These are phyloP conservation scores for Kodamaea ohmeri DNA, from an alignment of 1,139 yeast genomes.

Conservation along the genomic window DNA sequence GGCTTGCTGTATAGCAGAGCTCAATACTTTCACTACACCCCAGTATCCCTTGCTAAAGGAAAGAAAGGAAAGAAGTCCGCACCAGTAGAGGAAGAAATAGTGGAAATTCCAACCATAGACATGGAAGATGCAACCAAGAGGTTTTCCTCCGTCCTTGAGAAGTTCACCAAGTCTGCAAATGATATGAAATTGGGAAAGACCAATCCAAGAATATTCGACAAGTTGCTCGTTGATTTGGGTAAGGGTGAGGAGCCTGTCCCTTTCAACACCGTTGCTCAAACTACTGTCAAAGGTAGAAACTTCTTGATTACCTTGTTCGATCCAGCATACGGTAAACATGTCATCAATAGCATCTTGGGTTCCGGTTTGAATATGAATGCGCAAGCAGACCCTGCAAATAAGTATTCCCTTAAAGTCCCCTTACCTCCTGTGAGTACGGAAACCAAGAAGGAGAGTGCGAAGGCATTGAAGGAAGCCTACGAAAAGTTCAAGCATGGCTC, in stretches of 20 bases:
- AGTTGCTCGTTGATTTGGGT: conserved; percentile 51
- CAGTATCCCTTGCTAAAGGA: conserved; percentile 11
- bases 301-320: conserved; percentile 79
- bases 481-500: conserved; percentile 62
- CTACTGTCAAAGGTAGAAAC: conserved; percentile 63
- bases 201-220: conserved; percentile 64
- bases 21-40: background rate
- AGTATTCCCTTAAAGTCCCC: conserved; percentile 70
- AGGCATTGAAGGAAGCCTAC: conserved; percentile 57
- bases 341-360: conserved; percentile 67
- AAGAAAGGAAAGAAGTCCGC: conserved; percentile 17
- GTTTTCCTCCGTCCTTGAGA: conserved; percentile 49
- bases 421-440: conserved; percentile 77
- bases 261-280: conserved; percentile 69
- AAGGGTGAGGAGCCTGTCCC: conserved; percentile 37
- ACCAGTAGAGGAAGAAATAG: conserved; percentile 17
- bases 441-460: conserved; percentile 55
- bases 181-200: conserved; percentile 68
- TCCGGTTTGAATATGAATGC: conserved; percentile 77
- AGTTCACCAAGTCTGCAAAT: conserved; percentile 53
- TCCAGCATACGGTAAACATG: conserved; percentile 65
- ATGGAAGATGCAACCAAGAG: conserved; percentile 42
- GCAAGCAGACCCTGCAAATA: conserved; percentile 66
- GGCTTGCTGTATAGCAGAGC: background rate
- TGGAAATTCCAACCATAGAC: conserved; percentile 29